Evolutionary conservation across 139 green algal genomes (phyloP), one percentile per base, ranked within the genome.

Genomic region (Chlamydomonas sp.): DNA sequence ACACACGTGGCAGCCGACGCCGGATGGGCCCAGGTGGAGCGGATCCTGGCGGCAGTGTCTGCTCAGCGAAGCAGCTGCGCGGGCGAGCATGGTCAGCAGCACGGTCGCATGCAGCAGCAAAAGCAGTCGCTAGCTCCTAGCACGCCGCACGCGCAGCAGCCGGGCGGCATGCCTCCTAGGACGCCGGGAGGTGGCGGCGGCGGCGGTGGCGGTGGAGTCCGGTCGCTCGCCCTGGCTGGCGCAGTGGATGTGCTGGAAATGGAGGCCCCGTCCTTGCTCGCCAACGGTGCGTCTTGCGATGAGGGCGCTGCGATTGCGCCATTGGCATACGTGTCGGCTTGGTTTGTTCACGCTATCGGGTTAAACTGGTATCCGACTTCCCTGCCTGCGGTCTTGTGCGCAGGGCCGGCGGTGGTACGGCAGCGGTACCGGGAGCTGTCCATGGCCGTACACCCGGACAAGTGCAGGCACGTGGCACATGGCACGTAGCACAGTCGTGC

Each of bases 401-500:
- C 66, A 88, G 84, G 63, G 59, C 57, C 17, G 59, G 58, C 71
- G 58, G 69, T 31, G 57, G 78, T 90, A 61, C 92, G 89, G 77
- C 84, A 77, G 49, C 81, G 90, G 5, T 96, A 96, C 90, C 77
- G 85, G 1, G 84, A 93, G 80, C 91, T 98, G 4, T 95, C 92
- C n/a, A 87, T 95, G 16, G 20, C 92, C 20, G 86, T 97, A 17
- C 96, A 98, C 69, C 96, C 96, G 0, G 96, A 98, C 91, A 97
- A 97, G 81, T 96, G 91, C 88, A 49, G 31, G 31, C 31, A 49
- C 31, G 31, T 49, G 31, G 31, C 31, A 49, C 31, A 49, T 49
- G 31, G 31, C 31, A 49, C 31, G 31, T 49, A 49, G 31, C 31
- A 49, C 31, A 49, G 31, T 49, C 31, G 31, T 49, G 31, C 31